Base-by-base conservation (phyloP, 495 filamentous ascomycete species). In the Aspergillus ostianus region DNA sequence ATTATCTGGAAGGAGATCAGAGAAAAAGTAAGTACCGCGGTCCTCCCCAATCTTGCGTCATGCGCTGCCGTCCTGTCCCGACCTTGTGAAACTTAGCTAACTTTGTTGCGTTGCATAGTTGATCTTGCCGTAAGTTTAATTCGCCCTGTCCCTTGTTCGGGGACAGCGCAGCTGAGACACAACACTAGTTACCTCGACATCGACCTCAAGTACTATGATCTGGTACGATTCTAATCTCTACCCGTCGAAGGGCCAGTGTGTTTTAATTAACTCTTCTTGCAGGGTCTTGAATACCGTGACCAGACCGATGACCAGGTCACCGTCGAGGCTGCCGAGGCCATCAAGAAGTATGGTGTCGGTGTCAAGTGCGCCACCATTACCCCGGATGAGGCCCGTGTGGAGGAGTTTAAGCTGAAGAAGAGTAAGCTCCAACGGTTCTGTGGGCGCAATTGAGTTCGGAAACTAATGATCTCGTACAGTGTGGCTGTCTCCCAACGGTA, bases 321-420 rank as follows among this genome's bases (percentile, higher is more conserved):
- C 54, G 67, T 90, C 63, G 93, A 98, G 68, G 88, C 92, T 55
- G 94, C 94, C 47, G 93, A 97, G 78, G 94, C 94, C 27, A 97
- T 97, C 79, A 92, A 96, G 84, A 95, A 97, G 82, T 97, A 98
- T 82, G 89, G 87, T 53, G 94, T 98, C 54, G 94, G 94, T 75
- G 91, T 98, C 76, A 98, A 98, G 84, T 98, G 94, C 76, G 94
- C 94, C 57, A 98, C 94, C 70, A 98, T 98, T 79, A 98, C 94
- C 57, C 94, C 94, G 20, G 94, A 98, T 75, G 93, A 98, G 81
- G 90, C 86, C 56, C 86, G 94, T 73, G 92, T 98, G 19, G 84
- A 97, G 83, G 94, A 98, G 77, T 98, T 98, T 77, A 90, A 95
- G 67, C 83, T 98, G 64, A 98, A 98, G 90, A 85, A 97, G 78